Evolutionary conservation across 441 rosid species (phyloP), one percentile per base, ranked within the genome.

Genomic region (Adansonia rubrostipa): DNA sequence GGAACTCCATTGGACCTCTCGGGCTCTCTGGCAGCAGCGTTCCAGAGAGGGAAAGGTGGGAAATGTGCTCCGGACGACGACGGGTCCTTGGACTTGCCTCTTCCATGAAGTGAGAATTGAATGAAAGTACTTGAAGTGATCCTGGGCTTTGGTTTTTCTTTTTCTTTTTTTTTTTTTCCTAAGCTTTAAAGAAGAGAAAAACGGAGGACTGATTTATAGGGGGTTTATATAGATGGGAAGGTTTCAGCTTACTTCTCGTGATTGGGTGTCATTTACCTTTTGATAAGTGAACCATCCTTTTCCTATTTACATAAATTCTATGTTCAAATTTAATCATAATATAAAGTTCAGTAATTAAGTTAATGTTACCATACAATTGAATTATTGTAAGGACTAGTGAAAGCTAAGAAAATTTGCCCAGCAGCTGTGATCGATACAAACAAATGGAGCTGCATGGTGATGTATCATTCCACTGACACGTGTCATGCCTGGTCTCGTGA

Each of bases 1-100:
- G 84, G 86, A 92, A 96, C 86, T 96, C 98, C 97, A 96, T 92
- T 10, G 97, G 98, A 73, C 92, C 89, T 86, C 91, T 89, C 3
- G 98, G 98, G 88, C 98, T 94, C 85, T 96, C 94, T 10, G 97
- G 96, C 1, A 92, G 88, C 64, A 85, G 95, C 14, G 83, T 71
- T 9, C 70, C 69, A 47, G 58, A 14, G 48, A n/a, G 13, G 17
- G 58, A 20, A 50, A 47, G 47, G 24, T 75, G 7, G 74, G 80
- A 47, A 51, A 64, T 75, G 50, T 75, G 78, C 40, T 75, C 78
- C 72, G 78, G 72, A 1, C 17, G 64, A 47, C 80, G 80, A 22
- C 85, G 78, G 65, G 85, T 65, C 57, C 66, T 58, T 6, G 80
- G 81, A 71, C 82, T 77, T 48, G 82, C 53, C 45, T 76, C 85